Evolutionary conservation across 23 red algal species (phyloP).

Genomic region (Pyropia yezoensis): DNA sequence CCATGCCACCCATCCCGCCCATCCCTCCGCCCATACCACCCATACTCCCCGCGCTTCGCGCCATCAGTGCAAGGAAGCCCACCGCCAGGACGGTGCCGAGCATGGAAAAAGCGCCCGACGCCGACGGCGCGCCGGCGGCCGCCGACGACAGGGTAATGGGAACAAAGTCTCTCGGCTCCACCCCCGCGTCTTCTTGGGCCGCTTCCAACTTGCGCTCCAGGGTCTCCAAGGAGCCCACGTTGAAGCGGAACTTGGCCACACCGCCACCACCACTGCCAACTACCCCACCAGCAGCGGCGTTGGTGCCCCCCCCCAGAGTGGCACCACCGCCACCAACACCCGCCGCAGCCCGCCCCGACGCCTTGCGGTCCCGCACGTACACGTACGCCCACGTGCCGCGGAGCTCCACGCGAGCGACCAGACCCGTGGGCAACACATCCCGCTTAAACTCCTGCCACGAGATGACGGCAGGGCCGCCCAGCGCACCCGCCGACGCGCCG

Average conservation of each 20-base stretch:
- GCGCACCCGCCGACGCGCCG: too few species aligned
- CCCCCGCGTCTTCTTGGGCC: conserved; percentile 73
- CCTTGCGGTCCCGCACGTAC: too few species aligned
- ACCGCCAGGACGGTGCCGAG: conserved; percentile 81
- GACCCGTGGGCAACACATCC: conserved; percentile 2
- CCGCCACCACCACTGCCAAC: too few species aligned
- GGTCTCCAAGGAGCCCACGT: conserved; percentile 72
- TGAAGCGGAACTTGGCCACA: conserved; percentile 47
- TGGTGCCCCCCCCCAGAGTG: too few species aligned
- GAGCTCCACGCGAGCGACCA: conserved; percentile 5
- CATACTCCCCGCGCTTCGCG: conserved; percentile 58
- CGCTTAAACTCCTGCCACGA: conserved; percentile 17
- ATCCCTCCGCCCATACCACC: conserved; percentile 43
- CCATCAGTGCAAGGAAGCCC: conserved; percentile 63
- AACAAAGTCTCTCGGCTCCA: conserved; percentile 72
- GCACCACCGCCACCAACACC: too few species aligned
- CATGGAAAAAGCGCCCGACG: conserved; percentile 54
- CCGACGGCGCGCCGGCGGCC: conserved; percentile 50
- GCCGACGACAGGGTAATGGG: conserved; percentile 76
- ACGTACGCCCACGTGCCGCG: too few species aligned
- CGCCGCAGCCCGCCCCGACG: too few species aligned
- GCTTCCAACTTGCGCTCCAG: conserved; percentile 79
- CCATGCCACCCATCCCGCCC: conserved; percentile 45
- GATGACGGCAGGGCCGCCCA: background rate
- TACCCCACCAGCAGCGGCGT: too few species aligned